Evolutionary conservation across 2,329 filamentous ascomycete species (phyloP).

Genomic region (Neopestalotiopsis rosae): DNA sequence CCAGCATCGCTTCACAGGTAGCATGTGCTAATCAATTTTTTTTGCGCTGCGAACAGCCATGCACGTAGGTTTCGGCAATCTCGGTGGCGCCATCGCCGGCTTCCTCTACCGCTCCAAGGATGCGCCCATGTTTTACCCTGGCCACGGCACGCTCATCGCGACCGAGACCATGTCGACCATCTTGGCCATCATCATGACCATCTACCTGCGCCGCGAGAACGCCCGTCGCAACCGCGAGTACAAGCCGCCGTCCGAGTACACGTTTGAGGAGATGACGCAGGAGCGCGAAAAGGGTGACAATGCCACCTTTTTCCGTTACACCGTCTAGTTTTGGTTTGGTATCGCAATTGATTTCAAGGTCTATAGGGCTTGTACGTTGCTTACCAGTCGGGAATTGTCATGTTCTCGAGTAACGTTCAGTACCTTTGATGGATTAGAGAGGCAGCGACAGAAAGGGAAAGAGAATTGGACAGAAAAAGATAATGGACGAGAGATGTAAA

Average conservation of each 20-base stretch:
- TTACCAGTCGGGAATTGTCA: not conserved
- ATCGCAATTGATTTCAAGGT: not conserved
- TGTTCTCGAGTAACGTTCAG: not conserved
- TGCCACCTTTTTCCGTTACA: conserved; percentile 61
- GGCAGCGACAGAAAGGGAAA: too few species aligned
- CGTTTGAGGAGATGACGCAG: conserved; percentile 54
- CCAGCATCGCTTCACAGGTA: not conserved
- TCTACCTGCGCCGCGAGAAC: conserved; percentile 63
- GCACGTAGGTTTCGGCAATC: conserved; percentile 55
- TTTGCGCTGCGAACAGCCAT: conserved; percentile 36
- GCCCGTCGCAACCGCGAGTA: conserved; percentile 53
- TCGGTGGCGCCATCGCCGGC: conserved; percentile 52
- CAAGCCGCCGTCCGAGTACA: conserved; percentile 55
- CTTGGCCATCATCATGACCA: conserved; percentile 60
- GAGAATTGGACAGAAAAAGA: too few species aligned
- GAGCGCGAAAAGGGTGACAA: conserved; percentile 63
- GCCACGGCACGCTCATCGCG: conserved; percentile 51
- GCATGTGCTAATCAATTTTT: not conserved
- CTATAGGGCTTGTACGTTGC: not conserved
- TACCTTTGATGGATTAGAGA: too few species aligned
- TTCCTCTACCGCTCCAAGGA: conserved; percentile 54
- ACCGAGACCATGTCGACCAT: conserved; percentile 50
- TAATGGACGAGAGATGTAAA: too few species aligned
- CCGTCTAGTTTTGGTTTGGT: conserved; percentile 41
- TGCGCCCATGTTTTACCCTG: conserved; percentile 46